These are phyloP conservation scores for Eremochloa ophiuroides DNA, from an alignment of 176 grass and related monocot species.

Conservation along the genomic window DNA sequence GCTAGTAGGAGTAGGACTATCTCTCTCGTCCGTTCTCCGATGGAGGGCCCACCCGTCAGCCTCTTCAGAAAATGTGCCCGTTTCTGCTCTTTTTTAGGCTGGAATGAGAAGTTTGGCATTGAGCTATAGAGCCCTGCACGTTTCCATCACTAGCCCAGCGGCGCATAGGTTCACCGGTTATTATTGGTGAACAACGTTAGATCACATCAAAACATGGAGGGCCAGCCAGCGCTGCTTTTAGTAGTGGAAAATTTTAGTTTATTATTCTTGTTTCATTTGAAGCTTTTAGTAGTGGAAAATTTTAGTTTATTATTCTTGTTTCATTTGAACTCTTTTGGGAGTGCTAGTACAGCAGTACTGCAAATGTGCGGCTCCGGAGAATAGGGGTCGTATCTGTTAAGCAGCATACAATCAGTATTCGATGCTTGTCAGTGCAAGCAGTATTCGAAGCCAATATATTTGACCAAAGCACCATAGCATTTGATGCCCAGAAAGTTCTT, in stretches of 20 bases:
- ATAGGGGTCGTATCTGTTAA: slow-evolving; percentile 10
- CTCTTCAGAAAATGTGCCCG: not conserved
- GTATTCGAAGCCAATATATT: not conserved
- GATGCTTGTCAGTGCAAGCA: not conserved
- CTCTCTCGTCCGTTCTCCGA: not conserved
- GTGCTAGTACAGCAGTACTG: too few species aligned
- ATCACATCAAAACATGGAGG: not conserved
- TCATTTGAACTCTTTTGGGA: not conserved
- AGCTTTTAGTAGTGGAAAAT: not conserved
- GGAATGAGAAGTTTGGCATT: not conserved
- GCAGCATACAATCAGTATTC: not conserved
- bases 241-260: too few species aligned
- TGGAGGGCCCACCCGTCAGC: not conserved
- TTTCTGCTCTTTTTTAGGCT: not conserved
- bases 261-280: too few species aligned
- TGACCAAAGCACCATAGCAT: not conserved
- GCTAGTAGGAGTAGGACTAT: too few species aligned
- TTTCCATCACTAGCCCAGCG: not conserved
- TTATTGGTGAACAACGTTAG: slow-evolving; percentile 20
- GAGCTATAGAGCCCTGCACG: not conserved
- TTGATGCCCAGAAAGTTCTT: not conserved
- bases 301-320: too few species aligned
- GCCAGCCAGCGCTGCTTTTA: not conserved
- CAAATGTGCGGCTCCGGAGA: not conserved
- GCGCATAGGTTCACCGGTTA: not conserved